Evolutionary conservation across 148 eudicot species (phyloP).

Genomic region (Agrostemma githago): DNA sequence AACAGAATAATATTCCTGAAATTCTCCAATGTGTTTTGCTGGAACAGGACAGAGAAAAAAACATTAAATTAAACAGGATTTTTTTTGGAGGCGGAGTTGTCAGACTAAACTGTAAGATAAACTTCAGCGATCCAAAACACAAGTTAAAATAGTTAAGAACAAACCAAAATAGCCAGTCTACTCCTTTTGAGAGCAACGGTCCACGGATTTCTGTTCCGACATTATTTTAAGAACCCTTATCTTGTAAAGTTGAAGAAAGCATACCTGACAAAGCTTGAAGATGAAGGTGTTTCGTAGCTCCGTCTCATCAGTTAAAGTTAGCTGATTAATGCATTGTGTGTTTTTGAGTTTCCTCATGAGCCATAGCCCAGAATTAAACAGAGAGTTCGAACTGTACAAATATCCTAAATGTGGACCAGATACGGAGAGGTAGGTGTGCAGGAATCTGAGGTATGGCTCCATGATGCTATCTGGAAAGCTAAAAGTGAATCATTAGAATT

Average conservation of each 20-base stretch:
- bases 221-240: not conserved
- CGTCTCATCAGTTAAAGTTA: slow-evolving; percentile 84
- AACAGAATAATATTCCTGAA: slow-evolving; percentile 79
- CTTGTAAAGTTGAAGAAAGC: not conserved
- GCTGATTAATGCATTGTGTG: slow-evolving; percentile 91
- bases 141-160: not conserved
- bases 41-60: slow-evolving; percentile 22
- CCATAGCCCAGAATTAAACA: slow-evolving; percentile 96
- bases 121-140: not conserved
- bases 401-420: slow-evolving; percentile 99
- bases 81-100: not conserved
- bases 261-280: slow-evolving; percentile 80
- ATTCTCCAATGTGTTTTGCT: slow-evolving; percentile 85
- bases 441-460: slow-evolving; percentile 83
- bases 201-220: not conserved
- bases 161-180: slow-evolving; percentile 5
- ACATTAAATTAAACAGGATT: not conserved
- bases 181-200: not conserved
- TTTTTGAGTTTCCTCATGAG: slow-evolving; percentile 85
- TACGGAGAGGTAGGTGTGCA: slow-evolving; percentile 81
- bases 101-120: slow-evolving; percentile 2
- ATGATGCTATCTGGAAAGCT: slow-evolving; percentile 69
- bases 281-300: slow-evolving; percentile 83
- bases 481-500: slow-evolving; percentile 32
- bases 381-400: slow-evolving; percentile 88